These are phyloP conservation scores for Coemansia sp. DNA, from an alignment of 192 early-diverging fungal species.

Conservation along the genomic window DNA sequence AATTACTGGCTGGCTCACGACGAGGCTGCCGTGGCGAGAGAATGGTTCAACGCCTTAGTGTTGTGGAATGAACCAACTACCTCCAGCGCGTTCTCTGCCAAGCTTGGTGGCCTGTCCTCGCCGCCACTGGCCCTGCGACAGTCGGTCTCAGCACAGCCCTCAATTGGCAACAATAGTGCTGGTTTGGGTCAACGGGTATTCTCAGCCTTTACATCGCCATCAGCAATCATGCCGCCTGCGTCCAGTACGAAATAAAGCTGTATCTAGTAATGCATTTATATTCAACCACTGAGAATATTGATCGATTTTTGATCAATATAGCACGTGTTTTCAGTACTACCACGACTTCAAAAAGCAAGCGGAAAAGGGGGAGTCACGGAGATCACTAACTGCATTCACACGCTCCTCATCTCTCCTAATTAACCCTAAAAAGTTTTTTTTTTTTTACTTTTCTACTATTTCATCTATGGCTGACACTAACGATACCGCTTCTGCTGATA, in stretches of 20 bases:
- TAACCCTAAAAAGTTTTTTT: neutral
- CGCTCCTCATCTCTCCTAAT: neutral
- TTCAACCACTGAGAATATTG: neutral
- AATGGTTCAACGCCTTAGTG: conserved; percentile 43
- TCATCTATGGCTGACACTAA: neutral
- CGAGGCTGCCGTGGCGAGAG: conserved; percentile 28
- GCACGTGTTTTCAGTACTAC: neutral
- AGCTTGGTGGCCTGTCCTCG: conserved; percentile 1
- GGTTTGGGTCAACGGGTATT: conserved; percentile 3
- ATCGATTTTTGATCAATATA: neutral
- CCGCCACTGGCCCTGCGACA: conserved; percentile 13
- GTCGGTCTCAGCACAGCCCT: conserved; percentile 24
- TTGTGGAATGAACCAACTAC: conserved; percentile 24
- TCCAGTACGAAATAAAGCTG: neutral
- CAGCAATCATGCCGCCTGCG: neutral
- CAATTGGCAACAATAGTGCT: neutral
- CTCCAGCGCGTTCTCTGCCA: neutral
- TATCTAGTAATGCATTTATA: neutral
- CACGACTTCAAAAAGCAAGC: neutral
- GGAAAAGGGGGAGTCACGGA: neutral
- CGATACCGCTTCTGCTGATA: neutral
- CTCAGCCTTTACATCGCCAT: conserved; percentile 3
- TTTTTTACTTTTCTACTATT: neutral
- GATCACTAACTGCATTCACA: neutral
- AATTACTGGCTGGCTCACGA: conserved; percentile 58